A percentile compares a stretch with the other conserved stretches of the same genome.
Evolutionary conservation across 495 filamentous ascomycete genomes (phyloP).

Genomic region (Astrocystis sublimbata): DNA sequence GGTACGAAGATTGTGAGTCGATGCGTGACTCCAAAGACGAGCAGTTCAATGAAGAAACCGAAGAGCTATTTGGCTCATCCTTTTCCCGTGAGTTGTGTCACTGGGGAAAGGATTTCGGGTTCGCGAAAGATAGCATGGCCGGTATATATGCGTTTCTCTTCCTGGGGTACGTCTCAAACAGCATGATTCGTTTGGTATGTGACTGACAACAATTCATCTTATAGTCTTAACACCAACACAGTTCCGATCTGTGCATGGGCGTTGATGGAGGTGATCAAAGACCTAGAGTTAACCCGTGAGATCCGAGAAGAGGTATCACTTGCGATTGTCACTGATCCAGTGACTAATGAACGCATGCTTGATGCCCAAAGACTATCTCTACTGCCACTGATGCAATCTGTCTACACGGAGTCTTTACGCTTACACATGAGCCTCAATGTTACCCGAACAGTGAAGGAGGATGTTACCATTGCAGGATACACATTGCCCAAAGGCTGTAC

Average conservation of each 20-base stretch:
- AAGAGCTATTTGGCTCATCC: conserved; percentile 27
- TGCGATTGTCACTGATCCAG: neutral
- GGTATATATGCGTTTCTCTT: conserved; percentile 1
- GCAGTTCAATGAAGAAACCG: conserved; percentile 24
- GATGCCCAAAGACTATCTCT: conserved; percentile 18
- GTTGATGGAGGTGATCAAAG: conserved; percentile 33
- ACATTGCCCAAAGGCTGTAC: conserved; percentile 24
- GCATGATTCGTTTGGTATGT: too few relatives aligned
- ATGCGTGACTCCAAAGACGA: conserved; percentile 16
- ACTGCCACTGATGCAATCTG: conserved; percentile 33
- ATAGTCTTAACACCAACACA: conserved; percentile 36
- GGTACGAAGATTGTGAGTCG: neutral
- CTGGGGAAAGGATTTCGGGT: conserved; percentile 17
- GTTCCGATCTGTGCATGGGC: conserved; percentile 33
- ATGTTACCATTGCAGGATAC: conserved; percentile 24
- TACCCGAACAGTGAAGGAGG: conserved; percentile 22
- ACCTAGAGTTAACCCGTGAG: conserved; percentile 23
- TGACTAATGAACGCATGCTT: neutral
- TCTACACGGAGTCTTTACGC: conserved; percentile 39
- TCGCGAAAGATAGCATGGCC: conserved; percentile 10
- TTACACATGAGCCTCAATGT: conserved; percentile 34
- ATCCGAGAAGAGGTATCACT: conserved; percentile 25
- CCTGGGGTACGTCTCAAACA: conserved; percentile 21
- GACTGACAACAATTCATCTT: neutral
- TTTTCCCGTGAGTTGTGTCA: conserved; percentile 13